Evolutionary conservation across 192 early-diverging fungal species (phyloP).

Genomic region (Coemansia sp.): DNA sequence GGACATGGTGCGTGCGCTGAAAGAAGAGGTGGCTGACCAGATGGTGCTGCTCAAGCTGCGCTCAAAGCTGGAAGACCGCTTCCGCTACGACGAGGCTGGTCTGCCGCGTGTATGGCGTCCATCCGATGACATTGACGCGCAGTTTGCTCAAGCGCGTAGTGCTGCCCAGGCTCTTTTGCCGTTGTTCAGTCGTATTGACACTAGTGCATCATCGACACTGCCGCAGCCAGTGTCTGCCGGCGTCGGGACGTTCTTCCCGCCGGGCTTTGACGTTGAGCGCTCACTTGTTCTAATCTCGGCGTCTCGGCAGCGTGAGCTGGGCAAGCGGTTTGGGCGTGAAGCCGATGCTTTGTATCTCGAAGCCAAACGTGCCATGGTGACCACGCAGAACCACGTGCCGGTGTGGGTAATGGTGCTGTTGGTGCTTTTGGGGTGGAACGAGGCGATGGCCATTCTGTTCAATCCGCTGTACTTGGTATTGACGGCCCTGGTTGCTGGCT

Average conservation of each 20-base stretch:
- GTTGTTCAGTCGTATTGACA: slow-evolving; percentile 72
- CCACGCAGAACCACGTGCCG: slow-evolving; percentile 82
- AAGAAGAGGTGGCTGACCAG: slow-evolving; percentile 80
- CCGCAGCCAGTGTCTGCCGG: not conserved
- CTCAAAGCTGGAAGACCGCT: slow-evolving; percentile 80
- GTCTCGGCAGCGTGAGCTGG: slow-evolving; percentile 65
- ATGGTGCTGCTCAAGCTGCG: slow-evolving; percentile 80
- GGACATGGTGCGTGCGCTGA: slow-evolving; percentile 64
- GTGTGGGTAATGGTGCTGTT: slow-evolving; percentile 78
- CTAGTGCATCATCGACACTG: slow-evolving; percentile 12
- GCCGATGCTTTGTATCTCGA: slow-evolving; percentile 90
- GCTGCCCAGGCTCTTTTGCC: slow-evolving; percentile 64
- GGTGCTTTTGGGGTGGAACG: slow-evolving; percentile 92
- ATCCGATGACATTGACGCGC: slow-evolving; percentile 89
- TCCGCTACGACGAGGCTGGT: slow-evolving; percentile 91
- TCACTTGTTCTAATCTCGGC: slow-evolving; percentile 62
- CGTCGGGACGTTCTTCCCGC: slow-evolving; percentile 21
- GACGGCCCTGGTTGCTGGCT: slow-evolving; percentile 56
- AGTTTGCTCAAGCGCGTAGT: slow-evolving; percentile 72
- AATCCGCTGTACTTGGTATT: slow-evolving; percentile 83
- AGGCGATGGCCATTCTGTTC: slow-evolving; percentile 78
- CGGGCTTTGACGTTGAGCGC: slow-evolving; percentile 60
- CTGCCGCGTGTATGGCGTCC: slow-evolving; percentile 94
- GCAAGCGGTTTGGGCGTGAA: slow-evolving; percentile 81
- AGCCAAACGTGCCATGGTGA: slow-evolving; percentile 91